Evolutionary conservation across 306 rosid species (phyloP).

Genomic region (Prinsepia uniflora): DNA sequence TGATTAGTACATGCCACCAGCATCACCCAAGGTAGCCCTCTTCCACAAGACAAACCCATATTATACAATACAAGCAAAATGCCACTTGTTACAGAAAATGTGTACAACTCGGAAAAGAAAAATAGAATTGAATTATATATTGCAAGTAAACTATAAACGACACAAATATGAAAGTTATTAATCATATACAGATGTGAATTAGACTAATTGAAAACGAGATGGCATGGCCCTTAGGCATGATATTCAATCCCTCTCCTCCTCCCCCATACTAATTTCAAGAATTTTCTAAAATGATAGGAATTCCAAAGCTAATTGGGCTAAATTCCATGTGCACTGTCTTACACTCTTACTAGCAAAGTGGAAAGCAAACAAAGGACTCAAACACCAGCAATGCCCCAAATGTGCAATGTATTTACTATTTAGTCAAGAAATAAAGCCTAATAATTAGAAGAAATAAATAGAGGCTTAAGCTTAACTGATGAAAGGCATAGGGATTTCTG

Average conservation of each 20-base stretch:
- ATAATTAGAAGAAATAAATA: background rate
- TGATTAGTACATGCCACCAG: background rate
- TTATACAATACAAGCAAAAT: background rate
- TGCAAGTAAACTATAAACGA: no score
- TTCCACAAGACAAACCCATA: background rate
- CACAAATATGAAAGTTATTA: no score
- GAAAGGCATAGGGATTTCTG: constrained; percentile 27
- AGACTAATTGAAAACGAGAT: no score
- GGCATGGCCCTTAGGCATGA: no score
- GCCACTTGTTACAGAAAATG: background rate
- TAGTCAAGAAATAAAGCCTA: background rate
- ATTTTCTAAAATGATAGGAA: no score
- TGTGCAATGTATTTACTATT: background rate
- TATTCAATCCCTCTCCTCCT: no score
- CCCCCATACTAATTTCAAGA: no score
- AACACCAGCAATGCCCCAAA: background rate
- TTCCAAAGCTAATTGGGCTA: background rate
- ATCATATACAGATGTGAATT: no score
- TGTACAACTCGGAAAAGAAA: background rate
- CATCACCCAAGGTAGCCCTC: background rate
- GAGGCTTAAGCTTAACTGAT: constrained; percentile 13
- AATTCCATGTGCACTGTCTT: background rate
- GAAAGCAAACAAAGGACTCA: no score
- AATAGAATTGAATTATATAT: no score
- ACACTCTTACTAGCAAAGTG: no score